Evolutionary conservation across 768 basidiomycete genomes (phyloP).

Genomic region (Jaapia argillacea): DNA sequence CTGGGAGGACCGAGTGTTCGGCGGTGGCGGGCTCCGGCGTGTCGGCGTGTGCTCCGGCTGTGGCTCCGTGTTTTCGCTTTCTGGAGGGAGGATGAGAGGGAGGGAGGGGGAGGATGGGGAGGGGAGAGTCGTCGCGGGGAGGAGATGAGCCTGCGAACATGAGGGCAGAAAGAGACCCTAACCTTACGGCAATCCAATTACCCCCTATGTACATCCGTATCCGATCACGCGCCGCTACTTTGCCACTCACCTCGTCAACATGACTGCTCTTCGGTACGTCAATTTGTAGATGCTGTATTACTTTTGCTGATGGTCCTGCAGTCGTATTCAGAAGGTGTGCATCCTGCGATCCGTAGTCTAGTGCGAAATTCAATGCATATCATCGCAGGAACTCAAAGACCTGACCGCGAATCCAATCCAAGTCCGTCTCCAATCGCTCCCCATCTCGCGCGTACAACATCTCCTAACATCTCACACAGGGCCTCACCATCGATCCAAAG

Average conservation of each 20-base stretch:
- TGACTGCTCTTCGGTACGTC: conserved; percentile 31
- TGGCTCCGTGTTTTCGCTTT: conserved; percentile 48
- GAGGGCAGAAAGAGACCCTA: background rate
- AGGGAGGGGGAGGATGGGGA: conserved; percentile 19
- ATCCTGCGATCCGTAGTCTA: conserved; percentile 3
- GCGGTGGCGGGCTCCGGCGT: conserved; percentile 24
- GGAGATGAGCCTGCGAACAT: conserved; percentile 11
- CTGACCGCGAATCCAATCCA: conserved; percentile 54
- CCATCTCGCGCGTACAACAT: conserved; percentile 7
- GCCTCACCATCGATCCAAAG: conserved; percentile 45
- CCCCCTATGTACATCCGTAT: background rate
- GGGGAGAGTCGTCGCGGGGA: conserved; percentile 23
- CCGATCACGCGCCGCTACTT: background rate
- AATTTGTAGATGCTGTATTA: background rate
- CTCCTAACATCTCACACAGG: conserved; percentile 27
- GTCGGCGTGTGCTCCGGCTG: conserved; percentile 22
- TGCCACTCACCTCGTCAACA: conserved; percentile 5
- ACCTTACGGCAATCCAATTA: background rate
- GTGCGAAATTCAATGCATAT: too few species aligned
- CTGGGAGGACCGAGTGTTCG: conserved; percentile 49
- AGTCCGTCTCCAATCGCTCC: conserved; percentile 26
- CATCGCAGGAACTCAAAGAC: conserved; percentile 53
- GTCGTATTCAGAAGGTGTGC: conserved; percentile 69
- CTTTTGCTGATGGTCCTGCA: conserved; percentile 21
- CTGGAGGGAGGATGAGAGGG: conserved; percentile 13